These are phyloP conservation scores for Penicillium simplicissimum DNA, from an alignment of 495 filamentous ascomycete genomes.

Conservation along the genomic window DNA sequence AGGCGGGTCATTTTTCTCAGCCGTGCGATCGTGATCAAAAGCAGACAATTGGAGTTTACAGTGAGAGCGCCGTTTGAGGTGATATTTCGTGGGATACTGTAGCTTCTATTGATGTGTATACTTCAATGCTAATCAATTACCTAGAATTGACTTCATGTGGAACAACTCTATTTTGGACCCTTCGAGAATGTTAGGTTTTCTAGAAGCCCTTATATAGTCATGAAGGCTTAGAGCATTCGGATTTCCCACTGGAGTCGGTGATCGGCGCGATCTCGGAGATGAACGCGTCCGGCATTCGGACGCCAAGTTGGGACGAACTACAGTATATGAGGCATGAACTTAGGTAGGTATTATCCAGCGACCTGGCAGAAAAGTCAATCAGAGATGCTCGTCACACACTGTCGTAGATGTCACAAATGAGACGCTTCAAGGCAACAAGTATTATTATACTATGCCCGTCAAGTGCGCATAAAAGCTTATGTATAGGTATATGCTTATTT, in stretches of 20 bases:
- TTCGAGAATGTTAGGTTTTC: not conserved
- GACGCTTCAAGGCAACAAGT: not conserved
- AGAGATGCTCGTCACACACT: not conserved
- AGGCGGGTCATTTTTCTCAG: not conserved
- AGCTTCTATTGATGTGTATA: no score
- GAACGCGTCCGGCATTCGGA: not conserved
- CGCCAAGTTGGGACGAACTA: not conserved
- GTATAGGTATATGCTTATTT: no score
- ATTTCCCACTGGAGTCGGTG: not conserved
- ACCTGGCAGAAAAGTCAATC: not conserved
- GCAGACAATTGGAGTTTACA: not conserved
- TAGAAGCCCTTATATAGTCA: conserved; percentile 6
- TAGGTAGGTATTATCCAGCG: not conserved
- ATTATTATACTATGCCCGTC: not conserved
- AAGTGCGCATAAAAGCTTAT: not conserved
- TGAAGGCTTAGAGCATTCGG: not conserved
- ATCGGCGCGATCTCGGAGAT: conserved; percentile 16
- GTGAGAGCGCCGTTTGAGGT: no score
- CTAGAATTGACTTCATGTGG: not conserved
- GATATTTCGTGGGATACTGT: no score
- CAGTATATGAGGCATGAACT: not conserved
- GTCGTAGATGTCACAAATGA: not conserved
- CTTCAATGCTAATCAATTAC: no score
- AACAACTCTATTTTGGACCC: no score
- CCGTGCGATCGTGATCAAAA: not conserved